Evolutionary conservation across 495 filamentous ascomycete genomes (phyloP), one percentile per base, ranked within the genome.

Genomic region (Podospora sp.): DNA sequence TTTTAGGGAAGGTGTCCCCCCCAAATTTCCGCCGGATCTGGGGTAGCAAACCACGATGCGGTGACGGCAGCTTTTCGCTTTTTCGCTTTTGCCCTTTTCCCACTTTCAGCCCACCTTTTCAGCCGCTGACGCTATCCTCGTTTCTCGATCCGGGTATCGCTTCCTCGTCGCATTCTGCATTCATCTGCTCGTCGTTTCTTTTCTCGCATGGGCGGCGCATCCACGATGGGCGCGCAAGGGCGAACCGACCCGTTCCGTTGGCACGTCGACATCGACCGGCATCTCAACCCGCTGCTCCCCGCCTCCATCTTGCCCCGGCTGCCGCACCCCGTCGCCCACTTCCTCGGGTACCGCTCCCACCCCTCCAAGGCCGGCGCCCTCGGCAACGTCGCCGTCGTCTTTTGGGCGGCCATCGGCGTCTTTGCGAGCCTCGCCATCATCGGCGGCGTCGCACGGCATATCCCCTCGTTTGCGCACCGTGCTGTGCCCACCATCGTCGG

Each of bases 211-310:
- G 5, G 16, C 60, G 33, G 2, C 33, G 60, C 25, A 36, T 49
- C 24, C 58, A 62, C n/a, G 21, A 24, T 40, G 29, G 52, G 20
- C 21, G 51, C 50, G 7, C 29, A 26, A 7, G 35, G 55, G 9
- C 63, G 50, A 22, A 35, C 63, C 20, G 63, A 60, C 2, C 73
- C 68, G 18, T 67, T 69, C 24, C 62, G 72, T 60, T 80, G 79
- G 76, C 72, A 91, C 71, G 82, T 92, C 75, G 86, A 91, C 72
- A 84, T 93, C 55, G 91, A 93, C 77, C 74, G 72, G 11, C 84
- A 85, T 69, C 67, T 93, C 14, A 90, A 91, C 72, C 87, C 81
- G 0, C 77, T 87, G 65, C 61, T 92, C 49, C 88, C 88, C 1
- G 68, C 78, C 0, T 80, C 82, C n/a, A 71, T 78, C 35, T 74